Percentiles rank a stretch among this genome's conserved stretches.
Conservation (phyloP, 176 grass and related monocot genomes). For the Tuctoria greenei region DNA sequence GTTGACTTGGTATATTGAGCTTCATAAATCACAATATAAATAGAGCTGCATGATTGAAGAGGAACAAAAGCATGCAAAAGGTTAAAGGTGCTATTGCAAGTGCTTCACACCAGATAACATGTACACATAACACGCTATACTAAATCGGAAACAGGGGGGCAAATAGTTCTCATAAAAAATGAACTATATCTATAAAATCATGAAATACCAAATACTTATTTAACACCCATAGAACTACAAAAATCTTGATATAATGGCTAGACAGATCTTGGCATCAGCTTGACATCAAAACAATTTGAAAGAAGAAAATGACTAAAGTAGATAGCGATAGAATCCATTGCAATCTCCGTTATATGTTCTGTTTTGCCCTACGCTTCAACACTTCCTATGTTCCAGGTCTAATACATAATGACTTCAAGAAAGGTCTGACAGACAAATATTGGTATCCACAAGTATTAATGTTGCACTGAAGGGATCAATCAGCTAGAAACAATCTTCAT, state of each 20-base stretch:
- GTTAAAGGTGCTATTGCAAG: not conserved
- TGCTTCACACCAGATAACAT: constrained; percentile 1
- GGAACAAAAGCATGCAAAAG: not conserved
- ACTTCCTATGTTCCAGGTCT: too few relatives aligned
- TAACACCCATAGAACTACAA: not conserved
- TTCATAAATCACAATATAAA: constrained; percentile 8
- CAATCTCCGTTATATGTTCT: not conserved
- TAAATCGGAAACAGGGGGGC: too few relatives aligned
- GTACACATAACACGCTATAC: too few relatives aligned
- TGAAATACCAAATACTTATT: not conserved
- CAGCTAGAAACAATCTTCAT: too few relatives aligned
- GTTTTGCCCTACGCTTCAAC: not conserved
- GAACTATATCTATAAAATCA: not conserved
- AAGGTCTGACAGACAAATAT: too few relatives aligned
- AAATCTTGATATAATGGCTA: not conserved
- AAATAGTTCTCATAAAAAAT: not conserved
- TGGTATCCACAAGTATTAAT: too few relatives aligned
- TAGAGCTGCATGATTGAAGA: not conserved
- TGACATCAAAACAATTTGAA: not conserved
- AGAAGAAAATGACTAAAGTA: not conserved
- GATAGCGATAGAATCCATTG: not conserved
- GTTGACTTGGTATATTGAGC: not conserved
- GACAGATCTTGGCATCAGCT: not conserved
- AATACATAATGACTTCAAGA: too few relatives aligned
- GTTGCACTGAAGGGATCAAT: not conserved